phyloP scores from a whole-genome alignment of 2,329 filamentous ascomycete species.

The Talaromyces marneffei region DNA sequence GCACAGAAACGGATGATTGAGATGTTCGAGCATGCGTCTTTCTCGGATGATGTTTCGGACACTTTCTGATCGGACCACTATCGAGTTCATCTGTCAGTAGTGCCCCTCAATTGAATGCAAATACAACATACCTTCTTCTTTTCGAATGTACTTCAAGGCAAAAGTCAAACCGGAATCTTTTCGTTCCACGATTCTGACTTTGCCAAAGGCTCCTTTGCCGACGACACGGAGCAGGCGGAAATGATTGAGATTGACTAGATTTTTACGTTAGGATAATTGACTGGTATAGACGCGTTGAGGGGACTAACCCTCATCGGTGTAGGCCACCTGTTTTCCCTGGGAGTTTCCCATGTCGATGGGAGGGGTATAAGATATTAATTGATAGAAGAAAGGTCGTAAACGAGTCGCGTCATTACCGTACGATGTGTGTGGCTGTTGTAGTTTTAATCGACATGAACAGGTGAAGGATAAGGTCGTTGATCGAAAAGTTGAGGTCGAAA shows the following conservation, averaged over 20 bases:
- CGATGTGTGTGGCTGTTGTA: neutral
- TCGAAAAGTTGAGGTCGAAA: neutral
- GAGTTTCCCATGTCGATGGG: conserved; percentile 73
- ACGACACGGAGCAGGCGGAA: conserved; percentile 93
- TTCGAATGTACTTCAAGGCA: conserved; percentile 95
- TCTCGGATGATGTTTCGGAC: conserved; percentile 98
- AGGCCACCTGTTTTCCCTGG: conserved; percentile 86
- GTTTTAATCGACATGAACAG: neutral
- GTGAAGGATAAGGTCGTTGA: neutral
- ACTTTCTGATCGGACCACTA: conserved; percentile 94
- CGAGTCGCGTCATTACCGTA: conserved; percentile 9
- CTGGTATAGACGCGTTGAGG: conserved; percentile 19
- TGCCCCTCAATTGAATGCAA: neutral
- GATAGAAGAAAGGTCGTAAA: neutral
- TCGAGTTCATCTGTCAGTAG: conserved; percentile 21
- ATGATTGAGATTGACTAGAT: conserved; percentile 86
- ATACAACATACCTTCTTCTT: conserved; percentile 76
- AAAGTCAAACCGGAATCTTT: conserved; percentile 94
- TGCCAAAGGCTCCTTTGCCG: conserved; percentile 95
- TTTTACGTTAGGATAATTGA: neutral
- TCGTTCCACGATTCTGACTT: conserved; percentile 95
- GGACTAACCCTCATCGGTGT: conserved; percentile 81
- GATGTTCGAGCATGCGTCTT: conserved; percentile 93
- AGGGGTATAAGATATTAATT: conserved; percentile 4
- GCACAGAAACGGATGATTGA: conserved; percentile 97